These are phyloP conservation scores for Talaromyces sp. DNA, from an alignment of 2,329 filamentous ascomycete genomes.

Conservation along the genomic window DNA sequence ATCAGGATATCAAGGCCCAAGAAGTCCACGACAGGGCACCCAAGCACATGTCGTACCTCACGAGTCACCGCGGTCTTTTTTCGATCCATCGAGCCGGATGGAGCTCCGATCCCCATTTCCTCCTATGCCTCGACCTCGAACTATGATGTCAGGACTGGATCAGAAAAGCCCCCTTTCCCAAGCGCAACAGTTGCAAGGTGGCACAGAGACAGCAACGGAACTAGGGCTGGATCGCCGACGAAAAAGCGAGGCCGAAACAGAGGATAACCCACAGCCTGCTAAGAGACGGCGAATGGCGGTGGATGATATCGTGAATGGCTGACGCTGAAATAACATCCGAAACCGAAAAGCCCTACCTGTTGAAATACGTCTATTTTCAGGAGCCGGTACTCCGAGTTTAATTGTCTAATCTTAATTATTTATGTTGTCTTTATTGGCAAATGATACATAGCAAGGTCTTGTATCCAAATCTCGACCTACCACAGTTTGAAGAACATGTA, in stretches of 20 bases:
- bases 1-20: conserved; percentile 21
- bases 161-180: conserved; percentile 1
- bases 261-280: conserved; percentile 21
- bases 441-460: not conserved
- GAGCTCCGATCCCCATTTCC: conserved; percentile 8
- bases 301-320: conserved; percentile 39
- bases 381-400: not conserved
- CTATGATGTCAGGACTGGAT: not conserved
- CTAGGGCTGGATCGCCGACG: conserved; percentile 1
- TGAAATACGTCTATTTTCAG: not conserved
- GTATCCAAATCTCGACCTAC: not conserved
- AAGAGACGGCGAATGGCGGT: conserved; percentile 37
- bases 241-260: conserved; percentile 5
- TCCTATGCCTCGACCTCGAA: not conserved
- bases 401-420: not conserved
- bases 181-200: not conserved
- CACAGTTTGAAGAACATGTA: not conserved
- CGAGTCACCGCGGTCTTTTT: conserved; percentile 18
- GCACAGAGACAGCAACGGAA: not conserved
- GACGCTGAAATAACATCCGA: not conserved
- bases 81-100: conserved; percentile 21
- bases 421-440: not conserved
- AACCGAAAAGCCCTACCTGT: not conserved
- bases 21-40: conserved; percentile 21
- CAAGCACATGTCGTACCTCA: conserved; percentile 14